phyloP scores from a whole-genome alignment of 2,329 filamentous ascomycete species.

The Leptographium radiaticola region DNA sequence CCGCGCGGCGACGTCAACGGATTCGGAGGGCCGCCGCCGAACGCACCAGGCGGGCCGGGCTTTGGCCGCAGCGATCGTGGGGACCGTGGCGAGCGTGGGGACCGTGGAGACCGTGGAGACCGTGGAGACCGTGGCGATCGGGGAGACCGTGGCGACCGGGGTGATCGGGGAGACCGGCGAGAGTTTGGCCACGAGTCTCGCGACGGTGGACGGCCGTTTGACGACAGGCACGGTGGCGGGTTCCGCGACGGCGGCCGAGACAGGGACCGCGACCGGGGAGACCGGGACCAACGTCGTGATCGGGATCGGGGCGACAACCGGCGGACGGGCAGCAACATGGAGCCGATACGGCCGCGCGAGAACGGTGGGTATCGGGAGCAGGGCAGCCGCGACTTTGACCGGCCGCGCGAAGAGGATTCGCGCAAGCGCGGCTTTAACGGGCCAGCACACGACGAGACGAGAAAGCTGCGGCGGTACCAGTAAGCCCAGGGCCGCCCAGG shows the following conservation, averaged over 20 bases:
- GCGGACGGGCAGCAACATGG: slow-evolving; percentile 16
- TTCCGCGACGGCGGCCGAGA: slow-evolving; percentile 31
- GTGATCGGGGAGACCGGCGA: slow-evolving; percentile 28
- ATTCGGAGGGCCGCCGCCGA: slow-evolving; percentile 37
- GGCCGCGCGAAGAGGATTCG: slow-evolving; percentile 40
- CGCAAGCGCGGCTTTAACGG: slow-evolving; percentile 64
- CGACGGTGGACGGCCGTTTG: slow-evolving; percentile 29
- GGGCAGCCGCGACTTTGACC: slow-evolving; percentile 13
- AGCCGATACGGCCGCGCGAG: slow-evolving; percentile 15
- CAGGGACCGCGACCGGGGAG: slow-evolving; percentile 18
- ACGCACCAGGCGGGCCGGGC: slow-evolving; percentile 49
- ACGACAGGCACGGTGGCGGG: slow-evolving; percentile 31
- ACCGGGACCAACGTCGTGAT: slow-evolving; percentile 30
- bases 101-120: slow-evolving; percentile 16
- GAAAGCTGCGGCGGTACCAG: slow-evolving; percentile 53
- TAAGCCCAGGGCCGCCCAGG: too few relatives aligned
- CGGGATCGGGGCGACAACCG: slow-evolving; percentile 30
- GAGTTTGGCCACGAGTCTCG: slow-evolving; percentile 33
- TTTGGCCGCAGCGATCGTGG: slow-evolving; percentile 21
- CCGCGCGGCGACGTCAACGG: slow-evolving; percentile 30
- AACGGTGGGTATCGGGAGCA: slow-evolving; percentile 20
- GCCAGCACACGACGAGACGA: slow-evolving; percentile 65
- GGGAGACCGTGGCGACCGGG: slow-evolving; percentile 30
- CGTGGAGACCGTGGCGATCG: slow-evolving; percentile 16
- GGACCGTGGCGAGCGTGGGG: slow-evolving; percentile 20